phyloP scores from a whole-genome alignment of 306 rosid species.

The Casuarina glauca region DNA sequence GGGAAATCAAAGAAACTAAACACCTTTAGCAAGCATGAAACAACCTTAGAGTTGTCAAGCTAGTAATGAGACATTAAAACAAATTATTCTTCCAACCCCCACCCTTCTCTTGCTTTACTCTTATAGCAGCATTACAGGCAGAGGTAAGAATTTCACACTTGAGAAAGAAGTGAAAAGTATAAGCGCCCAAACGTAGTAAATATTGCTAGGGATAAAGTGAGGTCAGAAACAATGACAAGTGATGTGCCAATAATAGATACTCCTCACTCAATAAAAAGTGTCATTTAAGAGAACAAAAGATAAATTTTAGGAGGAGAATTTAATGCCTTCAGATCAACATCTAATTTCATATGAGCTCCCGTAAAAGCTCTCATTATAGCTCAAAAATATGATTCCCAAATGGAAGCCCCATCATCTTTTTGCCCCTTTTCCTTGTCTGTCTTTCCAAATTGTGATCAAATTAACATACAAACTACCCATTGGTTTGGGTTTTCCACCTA shows the following conservation, averaged over 20 bases:
- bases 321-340: neutral
- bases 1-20: conserved; percentile 6
- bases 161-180: neutral
- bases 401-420: neutral
- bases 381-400: neutral
- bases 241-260: neutral
- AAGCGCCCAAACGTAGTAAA: neutral
- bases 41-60: neutral
- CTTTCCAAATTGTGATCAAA: neutral
- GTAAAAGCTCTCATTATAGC: neutral
- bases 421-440: neutral
- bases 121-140: neutral
- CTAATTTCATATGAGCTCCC: neutral
- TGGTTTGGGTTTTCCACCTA: neutral
- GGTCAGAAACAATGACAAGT: neutral
- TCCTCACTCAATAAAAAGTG: neutral
- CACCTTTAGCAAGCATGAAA: conserved; percentile 9
- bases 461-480: neutral
- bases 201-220: neutral
- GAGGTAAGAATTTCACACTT: neutral
- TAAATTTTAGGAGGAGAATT: neutral
- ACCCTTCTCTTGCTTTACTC: neutral
- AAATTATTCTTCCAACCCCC: neutral
- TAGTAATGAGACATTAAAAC: neutral
- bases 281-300: neutral